phyloP scores from a whole-genome alignment of 352 stramenopile species.

The Thalassiosira livingstoniorum region DNA sequence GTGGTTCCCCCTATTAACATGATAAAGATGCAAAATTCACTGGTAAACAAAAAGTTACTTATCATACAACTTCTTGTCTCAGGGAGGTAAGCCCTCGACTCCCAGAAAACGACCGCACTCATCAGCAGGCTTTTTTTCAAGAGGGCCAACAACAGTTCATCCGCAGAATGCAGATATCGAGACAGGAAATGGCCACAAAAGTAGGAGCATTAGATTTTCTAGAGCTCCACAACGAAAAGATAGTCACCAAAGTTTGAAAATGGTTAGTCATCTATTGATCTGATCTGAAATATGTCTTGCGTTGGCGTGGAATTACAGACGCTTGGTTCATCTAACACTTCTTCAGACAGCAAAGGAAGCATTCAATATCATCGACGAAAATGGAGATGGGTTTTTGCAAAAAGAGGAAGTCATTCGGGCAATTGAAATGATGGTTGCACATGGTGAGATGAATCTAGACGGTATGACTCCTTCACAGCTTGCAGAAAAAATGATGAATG shows the following conservation, averaged over 20 bases:
- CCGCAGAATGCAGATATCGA: constrained; percentile 47
- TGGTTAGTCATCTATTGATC: constrained; percentile 54
- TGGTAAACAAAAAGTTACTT: too few relatives aligned
- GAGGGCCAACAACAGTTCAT: constrained; percentile 27
- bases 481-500: constrained; percentile 64
- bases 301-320: too few relatives aligned
- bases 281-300: too few relatives aligned
- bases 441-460: constrained; percentile 52
- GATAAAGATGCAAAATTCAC: too few relatives aligned
- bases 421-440: constrained; percentile 57
- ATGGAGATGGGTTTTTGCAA: constrained; percentile 69
- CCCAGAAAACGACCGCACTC: not conserved
- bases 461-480: constrained; percentile 40
- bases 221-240: constrained; percentile 21
- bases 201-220: constrained; percentile 26
- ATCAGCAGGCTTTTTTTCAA: constrained; percentile 24
- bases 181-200: constrained; percentile 22
- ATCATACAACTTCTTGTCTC: too few relatives aligned
- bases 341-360: constrained; percentile 68
- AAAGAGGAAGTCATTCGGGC: constrained; percentile 66
- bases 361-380: constrained; percentile 71
- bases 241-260: constrained; percentile 12
- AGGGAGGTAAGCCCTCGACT: not conserved
- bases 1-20: too few relatives aligned
- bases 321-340: not conserved